Percentiles rank a stretch among this genome's conserved stretches.
phyloP scores from a whole-genome alignment of 805 yeast genomes.

The Tetrapisispora taiwanensis region DNA sequence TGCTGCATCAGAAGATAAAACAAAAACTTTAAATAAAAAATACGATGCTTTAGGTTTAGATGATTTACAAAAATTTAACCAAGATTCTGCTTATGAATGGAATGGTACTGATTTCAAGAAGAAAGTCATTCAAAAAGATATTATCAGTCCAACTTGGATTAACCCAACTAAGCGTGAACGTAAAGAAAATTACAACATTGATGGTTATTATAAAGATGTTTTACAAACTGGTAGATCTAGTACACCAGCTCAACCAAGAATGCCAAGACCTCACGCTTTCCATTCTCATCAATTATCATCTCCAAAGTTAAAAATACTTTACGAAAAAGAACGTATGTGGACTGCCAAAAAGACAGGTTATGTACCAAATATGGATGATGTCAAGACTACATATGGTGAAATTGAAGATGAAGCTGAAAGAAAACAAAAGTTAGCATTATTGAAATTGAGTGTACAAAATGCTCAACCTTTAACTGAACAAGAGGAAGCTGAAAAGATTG shows the following conservation, averaged over 20 bases:
- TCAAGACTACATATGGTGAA: conserved; percentile 30
- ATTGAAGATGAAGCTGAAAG: conserved; percentile 35
- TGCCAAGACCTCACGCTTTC: conserved; percentile 74
- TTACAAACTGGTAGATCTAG: conserved; percentile 56
- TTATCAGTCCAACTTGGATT: conserved; percentile 58
- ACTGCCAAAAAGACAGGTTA: conserved; percentile 59
- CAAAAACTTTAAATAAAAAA: conserved; percentile 49
- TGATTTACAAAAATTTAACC: conserved; percentile 66
- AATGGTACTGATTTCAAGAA: conserved; percentile 75
- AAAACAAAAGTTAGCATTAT: conserved; percentile 41
- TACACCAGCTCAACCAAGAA: conserved; percentile 51
- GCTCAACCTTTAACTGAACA: conserved; percentile 78
- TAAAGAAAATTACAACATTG: conserved; percentile 77
- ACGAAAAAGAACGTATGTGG: conserved; percentile 73
- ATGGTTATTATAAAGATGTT: conserved; percentile 75
- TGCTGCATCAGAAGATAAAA: conserved; percentile 51
- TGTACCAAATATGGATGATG: conserved; percentile 54
- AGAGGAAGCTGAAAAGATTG: conserved; percentile 54
- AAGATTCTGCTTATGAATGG: conserved; percentile 78
- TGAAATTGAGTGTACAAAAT: conserved; percentile 63
- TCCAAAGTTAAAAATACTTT: conserved; percentile 58
- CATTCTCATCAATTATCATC: conserved; percentile 91
- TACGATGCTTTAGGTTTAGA: conserved; percentile 62
- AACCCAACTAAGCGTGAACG: conserved; percentile 80
- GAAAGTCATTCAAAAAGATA: conserved; percentile 34